Base-by-base conservation (phyloP, 305 asterid genomes). In the Rubia balearica region DNA sequence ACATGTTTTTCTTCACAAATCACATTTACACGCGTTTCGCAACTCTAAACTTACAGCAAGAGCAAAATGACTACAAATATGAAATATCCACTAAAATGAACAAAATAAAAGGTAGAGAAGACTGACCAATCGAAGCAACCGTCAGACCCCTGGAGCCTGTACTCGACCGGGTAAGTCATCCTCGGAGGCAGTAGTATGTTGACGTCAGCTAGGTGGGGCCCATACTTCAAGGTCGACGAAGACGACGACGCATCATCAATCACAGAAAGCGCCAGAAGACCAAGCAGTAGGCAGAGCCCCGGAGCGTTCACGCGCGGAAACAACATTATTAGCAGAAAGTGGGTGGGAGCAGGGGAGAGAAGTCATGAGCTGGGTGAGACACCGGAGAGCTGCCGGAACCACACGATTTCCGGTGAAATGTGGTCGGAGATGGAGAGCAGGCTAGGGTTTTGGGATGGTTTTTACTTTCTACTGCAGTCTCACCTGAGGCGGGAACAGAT, bases 121-220 rank as follows among this genome's bases (percentile, higher is more conserved):
- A 61, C 67, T 12, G 51, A 92, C 98, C 98, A 92, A 75, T 86
- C 83, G 90, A 92, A 92, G 80, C 98, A 92, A 57, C 98, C 98
- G 79, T 88, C 98, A 76, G 91, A 85, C 22, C 96, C 98, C 78
- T 83, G 98, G 73, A 92, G 92, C 19, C 98, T 73, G 73, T 90
- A 92, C 72, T 92, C 98, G 51, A 92, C 91, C 7, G 98, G 95
- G 65, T 85, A 86, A 53, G 98, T 90, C 98, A 92, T 90, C 74
- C 81, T 90, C 73, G 98, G 96, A 42, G 98, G 96, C 78, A 90
- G 61, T 55, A 92, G 87, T 43, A 92, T 85, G 81, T 92, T 92
- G 77, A 92, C 96, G 55, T 92, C 98, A 40, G 96, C 92, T 69
- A 92, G 76, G 85, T 90, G 98, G 42, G 98, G 96, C 6, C 95